phyloP scores from a whole-genome alignment of 1,139 yeast genomes.

The Candida freyschussii region DNA sequence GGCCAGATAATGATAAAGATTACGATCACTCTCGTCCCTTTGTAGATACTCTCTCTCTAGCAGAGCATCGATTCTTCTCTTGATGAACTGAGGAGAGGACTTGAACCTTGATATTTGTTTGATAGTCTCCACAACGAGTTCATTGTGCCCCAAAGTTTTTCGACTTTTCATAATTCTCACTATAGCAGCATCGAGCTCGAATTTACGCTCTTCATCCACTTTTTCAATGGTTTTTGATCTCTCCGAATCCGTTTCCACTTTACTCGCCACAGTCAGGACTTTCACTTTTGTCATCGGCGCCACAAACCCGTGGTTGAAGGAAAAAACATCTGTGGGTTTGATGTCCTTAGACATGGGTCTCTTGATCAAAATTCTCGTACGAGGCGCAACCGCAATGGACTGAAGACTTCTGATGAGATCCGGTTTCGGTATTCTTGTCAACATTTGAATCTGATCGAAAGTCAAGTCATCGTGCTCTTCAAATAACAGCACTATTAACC shows the following conservation, averaged over 20 bases:
- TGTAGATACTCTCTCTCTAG: constrained; percentile 80
- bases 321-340: constrained; percentile 57
- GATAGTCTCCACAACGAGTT: constrained; percentile 61
- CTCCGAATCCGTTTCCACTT: constrained; percentile 36
- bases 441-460: constrained; percentile 55
- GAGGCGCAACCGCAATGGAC: constrained; percentile 82
- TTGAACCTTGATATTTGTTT: constrained; percentile 64
- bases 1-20: constrained; percentile 71
- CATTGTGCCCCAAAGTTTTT: constrained; percentile 56
- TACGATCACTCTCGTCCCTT: constrained; percentile 60
- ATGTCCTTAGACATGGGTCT: constrained; percentile 74
- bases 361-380: constrained; percentile 67
- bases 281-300: constrained; percentile 71
- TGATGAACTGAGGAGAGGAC: constrained; percentile 64
- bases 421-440: constrained; percentile 65
- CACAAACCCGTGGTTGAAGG: constrained; percentile 65
- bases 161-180: constrained; percentile 84
- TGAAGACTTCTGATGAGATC: constrained; percentile 77
- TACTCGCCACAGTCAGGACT: constrained; percentile 62
- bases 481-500: constrained; percentile 70
- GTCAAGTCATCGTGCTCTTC: constrained; percentile 48
- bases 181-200: constrained; percentile 80
- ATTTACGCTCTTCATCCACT: constrained; percentile 43
- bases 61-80: constrained; percentile 73
- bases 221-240: constrained; percentile 29